These are phyloP conservation scores for Silene conica DNA, from an alignment of 148 eudicot genomes.

Conservation along the genomic window DNA sequence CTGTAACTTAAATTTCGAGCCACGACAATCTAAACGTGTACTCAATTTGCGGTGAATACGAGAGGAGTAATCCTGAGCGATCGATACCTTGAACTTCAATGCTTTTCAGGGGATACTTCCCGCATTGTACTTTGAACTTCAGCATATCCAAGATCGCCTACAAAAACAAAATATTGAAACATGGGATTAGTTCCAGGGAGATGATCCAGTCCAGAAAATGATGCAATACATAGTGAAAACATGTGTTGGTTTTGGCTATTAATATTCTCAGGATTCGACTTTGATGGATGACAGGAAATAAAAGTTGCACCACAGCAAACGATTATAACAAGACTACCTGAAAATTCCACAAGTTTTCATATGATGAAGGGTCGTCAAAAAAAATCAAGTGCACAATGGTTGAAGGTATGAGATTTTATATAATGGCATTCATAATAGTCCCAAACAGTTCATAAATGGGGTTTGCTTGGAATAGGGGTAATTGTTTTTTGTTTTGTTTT, in stretches of 20 bases:
- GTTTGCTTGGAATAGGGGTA: too few relatives aligned
- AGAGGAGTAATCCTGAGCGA: neutral
- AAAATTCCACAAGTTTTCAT: too few relatives aligned
- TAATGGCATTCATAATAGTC: too few relatives aligned
- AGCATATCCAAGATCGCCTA: neutral
- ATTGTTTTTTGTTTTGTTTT: too few relatives aligned
- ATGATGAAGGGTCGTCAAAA: too few relatives aligned
- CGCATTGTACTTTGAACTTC: neutral
- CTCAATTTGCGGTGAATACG: neutral
- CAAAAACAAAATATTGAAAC: neutral
- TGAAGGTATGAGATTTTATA: neutral
- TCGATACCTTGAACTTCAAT: neutral
- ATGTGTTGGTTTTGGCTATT: neutral
- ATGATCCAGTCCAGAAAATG: neutral
- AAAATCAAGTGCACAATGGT: neutral
- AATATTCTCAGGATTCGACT: neutral
- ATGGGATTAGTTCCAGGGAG: neutral
- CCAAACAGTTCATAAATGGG: too few relatives aligned
- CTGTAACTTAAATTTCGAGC: neutral
- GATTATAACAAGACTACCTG: too few relatives aligned
- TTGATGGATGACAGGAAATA: neutral
- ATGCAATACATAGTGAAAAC: neutral
- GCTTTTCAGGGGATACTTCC: slow-evolving; percentile 1
- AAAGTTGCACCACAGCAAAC: too few relatives aligned
- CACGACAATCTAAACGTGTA: neutral